Evolutionary conservation across 2,329 filamentous ascomycete species (phyloP), one percentile per base, ranked within the genome.

Genomic region (Nemania sp.): DNA sequence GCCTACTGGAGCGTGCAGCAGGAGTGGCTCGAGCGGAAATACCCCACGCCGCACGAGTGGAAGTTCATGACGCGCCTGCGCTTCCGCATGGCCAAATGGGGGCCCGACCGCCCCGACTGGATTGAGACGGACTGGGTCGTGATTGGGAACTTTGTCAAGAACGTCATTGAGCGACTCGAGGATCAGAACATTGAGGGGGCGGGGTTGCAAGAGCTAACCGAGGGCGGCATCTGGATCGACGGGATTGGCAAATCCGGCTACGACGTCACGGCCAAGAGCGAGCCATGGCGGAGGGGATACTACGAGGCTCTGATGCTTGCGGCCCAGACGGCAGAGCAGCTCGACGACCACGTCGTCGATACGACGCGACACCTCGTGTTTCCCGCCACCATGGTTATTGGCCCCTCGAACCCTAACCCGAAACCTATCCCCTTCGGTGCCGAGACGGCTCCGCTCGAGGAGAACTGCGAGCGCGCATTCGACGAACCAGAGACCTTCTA

Each of bases 1-100:
- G 87, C 90, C 45, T 86, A 86, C 71, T 88, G 89, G 70, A 90
- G 90, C 18, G 77, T 93, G 41, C 85, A 91, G 76, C 90, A 94
- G 75, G 93, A 97, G 79, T 83, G 86, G 68, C 83, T 93, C 52
- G 94, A 98, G 81, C 86, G 90, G 55, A 84, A 87, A 60, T 93
- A 90, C 77, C 94, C 94, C 0, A 94, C 93, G 0, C 94, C 95
- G 0, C 86, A 88, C 27, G 94, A 97, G 78, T 98, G 94, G 93
- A 83, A 83, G 0, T 91, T 89, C 79, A 81, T 88, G 71, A 93
- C 91, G 53, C 85, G 93, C 26, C 88, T 91, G 80, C 84, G 86
- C 45, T 85, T 92, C 69, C 87, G 93, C 47, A 86, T 87, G 58
- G 92, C 91, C 3, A 84, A 86, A 73, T 87, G 86, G 62, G 84